Evolutionary conservation across 768 basidiomycete genomes (phyloP).

Genomic region (Fibroporia radiculosa): DNA sequence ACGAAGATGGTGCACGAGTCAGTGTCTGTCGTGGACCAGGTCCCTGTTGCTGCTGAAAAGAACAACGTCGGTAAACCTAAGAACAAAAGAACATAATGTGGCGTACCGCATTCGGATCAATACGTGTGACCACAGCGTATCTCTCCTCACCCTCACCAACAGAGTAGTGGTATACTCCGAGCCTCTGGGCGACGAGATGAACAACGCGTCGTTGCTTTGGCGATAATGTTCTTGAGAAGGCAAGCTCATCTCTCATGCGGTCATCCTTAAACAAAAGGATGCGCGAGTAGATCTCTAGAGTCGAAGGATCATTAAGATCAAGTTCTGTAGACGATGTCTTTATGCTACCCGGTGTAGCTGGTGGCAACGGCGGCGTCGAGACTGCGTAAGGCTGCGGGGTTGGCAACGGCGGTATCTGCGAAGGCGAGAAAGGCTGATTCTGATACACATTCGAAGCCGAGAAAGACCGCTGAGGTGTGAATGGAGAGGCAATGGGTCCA

Average conservation of each 20-base stretch:
- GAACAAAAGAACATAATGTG: neutral
- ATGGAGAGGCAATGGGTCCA: slow-evolving; percentile 47
- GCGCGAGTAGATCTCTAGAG: slow-evolving; percentile 94
- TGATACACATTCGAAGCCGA: slow-evolving; percentile 55
- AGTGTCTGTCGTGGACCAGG: slow-evolving; percentile 58
- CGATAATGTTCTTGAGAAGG: slow-evolving; percentile 82
- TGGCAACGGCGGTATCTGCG: slow-evolving; percentile 40
- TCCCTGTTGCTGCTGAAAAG: slow-evolving; percentile 31
- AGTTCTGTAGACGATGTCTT: slow-evolving; percentile 66
- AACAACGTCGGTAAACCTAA: neutral
- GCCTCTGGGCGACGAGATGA: slow-evolving; percentile 92
- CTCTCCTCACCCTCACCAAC: slow-evolving; percentile 90
- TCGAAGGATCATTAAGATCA: slow-evolving; percentile 92
- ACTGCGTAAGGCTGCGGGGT: slow-evolving; percentile 35
- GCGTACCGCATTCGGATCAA: slow-evolving; percentile 75
- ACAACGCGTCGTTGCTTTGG: slow-evolving; percentile 88
- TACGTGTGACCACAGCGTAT: slow-evolving; percentile 90
- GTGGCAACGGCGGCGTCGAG: slow-evolving; percentile 43
- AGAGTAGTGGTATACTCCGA: slow-evolving; percentile 92
- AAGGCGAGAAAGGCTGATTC: slow-evolving; percentile 37
- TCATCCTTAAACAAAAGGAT: slow-evolving; percentile 97
- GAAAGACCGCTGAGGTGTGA: slow-evolving; percentile 69
- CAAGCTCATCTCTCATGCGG: slow-evolving; percentile 93
- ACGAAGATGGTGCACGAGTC: slow-evolving; percentile 76
- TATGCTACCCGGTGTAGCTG: slow-evolving; percentile 58